phyloP scores from a whole-genome alignment of 2,329 filamentous ascomycete genomes.

The Aspergillus sp. region DNA sequence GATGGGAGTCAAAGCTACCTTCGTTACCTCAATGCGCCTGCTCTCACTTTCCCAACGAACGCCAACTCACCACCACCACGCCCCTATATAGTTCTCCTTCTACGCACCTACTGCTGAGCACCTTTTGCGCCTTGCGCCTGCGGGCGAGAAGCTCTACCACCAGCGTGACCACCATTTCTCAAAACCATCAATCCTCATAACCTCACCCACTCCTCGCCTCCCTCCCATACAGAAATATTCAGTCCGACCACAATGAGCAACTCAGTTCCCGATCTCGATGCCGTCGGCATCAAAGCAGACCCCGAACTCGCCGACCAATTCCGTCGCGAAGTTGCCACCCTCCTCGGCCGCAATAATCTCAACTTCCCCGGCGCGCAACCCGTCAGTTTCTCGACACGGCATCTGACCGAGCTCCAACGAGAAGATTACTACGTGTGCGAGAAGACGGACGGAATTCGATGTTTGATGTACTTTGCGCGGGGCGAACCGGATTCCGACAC shows the following conservation, averaged over 20 bases:
- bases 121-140: conserved; percentile 21
- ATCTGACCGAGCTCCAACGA: conserved; percentile 77
- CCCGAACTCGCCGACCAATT: conserved; percentile 63
- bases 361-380: conserved; percentile 90
- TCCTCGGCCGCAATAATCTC: conserved; percentile 69
- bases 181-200: conserved; percentile 2
- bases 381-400: conserved; percentile 81
- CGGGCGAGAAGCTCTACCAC: conserved; percentile 23
- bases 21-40: conserved; percentile 9
- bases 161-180: not conserved
- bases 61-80: conserved; percentile 2
- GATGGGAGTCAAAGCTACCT: conserved; percentile 6
- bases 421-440: conserved; percentile 97
- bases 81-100: not conserved
- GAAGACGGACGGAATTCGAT: conserved; percentile 95
- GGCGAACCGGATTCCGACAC: conserved; percentile 57
- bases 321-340: conserved; percentile 70
- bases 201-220: conserved; percentile 2
- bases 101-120: conserved; percentile 8
- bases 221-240: conserved; percentile 1
- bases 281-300: conserved; percentile 63
- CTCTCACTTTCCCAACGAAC: not conserved
- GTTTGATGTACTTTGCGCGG: conserved; percentile 82
- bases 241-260: conserved; percentile 35
- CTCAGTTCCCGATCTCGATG: conserved; percentile 45